phyloP scores from a whole-genome alignment of 2,329 filamentous ascomycete species.

The Claviceps fusiformis region DNA sequence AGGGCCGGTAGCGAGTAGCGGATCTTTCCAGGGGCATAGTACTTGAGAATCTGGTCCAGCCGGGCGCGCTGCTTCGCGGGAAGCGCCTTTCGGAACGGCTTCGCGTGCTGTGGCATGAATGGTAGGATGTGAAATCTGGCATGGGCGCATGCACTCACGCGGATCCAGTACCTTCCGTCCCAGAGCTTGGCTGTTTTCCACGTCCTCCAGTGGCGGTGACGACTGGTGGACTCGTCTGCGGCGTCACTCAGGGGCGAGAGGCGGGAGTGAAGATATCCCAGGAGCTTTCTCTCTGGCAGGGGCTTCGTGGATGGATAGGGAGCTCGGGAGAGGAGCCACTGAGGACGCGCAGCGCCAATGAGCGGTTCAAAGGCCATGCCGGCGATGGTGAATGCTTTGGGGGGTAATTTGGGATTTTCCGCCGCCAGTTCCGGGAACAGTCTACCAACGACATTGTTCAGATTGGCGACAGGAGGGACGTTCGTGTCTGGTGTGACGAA shows the following conservation, averaged over 20 bases:
- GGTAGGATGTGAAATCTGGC: slow-evolving; percentile 31
- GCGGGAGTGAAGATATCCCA: slow-evolving; percentile 10
- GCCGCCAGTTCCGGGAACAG: slow-evolving; percentile 33
- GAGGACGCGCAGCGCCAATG: slow-evolving; percentile 8
- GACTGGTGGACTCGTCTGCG: slow-evolving; percentile 3
- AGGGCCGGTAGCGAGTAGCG: slow-evolving; percentile 42
- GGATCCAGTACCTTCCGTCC: slow-evolving; percentile 51
- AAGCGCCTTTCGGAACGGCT: slow-evolving; percentile 34
- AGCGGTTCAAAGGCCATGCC: slow-evolving; percentile 26
- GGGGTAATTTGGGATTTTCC: slow-evolving; percentile 6
- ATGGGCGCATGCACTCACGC: slow-evolving; percentile 29
- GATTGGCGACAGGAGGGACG: slow-evolving; percentile 26
- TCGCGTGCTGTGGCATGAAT: slow-evolving; percentile 28
- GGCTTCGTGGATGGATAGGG: slow-evolving; percentile 29
- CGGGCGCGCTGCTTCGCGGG: slow-evolving; percentile 14
- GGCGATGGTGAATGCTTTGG: slow-evolving; percentile 28
- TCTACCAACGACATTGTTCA: slow-evolving; percentile 31
- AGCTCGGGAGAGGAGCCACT: slow-evolving; percentile 33
- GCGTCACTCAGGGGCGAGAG: background rate
- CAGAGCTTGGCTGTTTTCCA: slow-evolving; percentile 28
- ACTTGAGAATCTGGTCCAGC: slow-evolving; percentile 30
- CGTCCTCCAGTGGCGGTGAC: slow-evolving; percentile 13
- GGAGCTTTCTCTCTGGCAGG: slow-evolving; percentile 14
- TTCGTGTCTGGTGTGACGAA: slow-evolving; percentile 37
- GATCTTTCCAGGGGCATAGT: slow-evolving; percentile 39